Base-by-base conservation (phyloP, 495 filamentous ascomycete species). In the Schizothecium vesticola region DNA sequence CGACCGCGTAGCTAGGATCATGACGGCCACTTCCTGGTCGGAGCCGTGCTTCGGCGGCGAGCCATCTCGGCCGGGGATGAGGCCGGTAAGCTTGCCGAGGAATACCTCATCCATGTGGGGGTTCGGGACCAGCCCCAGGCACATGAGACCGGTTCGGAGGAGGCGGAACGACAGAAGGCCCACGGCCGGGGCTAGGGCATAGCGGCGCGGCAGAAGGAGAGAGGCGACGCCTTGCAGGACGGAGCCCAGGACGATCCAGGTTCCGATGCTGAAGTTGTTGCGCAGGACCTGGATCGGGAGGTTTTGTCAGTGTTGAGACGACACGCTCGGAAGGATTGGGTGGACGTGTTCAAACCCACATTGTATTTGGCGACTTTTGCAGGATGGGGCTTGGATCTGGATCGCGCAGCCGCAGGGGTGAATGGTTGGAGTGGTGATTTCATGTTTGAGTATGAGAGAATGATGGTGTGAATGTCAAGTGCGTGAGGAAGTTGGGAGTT, bases 261-360 rank as follows among this genome's bases (percentile, higher is more conserved):
- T 70, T 24, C 71, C 60, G 29, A 75, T 68, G 26, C 12, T 33
- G 33, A 69, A 83, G 51, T 77, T 63, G 36, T 80, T 80, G 36
- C 78, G 77, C 2, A 78, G 59, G 55, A 71, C 72, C 11, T 78
- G 8, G 43, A n/a, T 6, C 1, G 16, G 7, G 1, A 11, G 29
- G 29, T 6, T 1, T 19, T 43, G 13, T 43, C 36, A 43, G 13
- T 43, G 36, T 19, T 43, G 36, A 19, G 12, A 36, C 11, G 13
- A 36, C 33, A 43, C 8, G 1, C 29, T 28, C 29, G 8, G 29
- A 9, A 31, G 3, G 31, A 13, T 5, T n/a, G 36, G 36, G 0
- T 4, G 16, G 36, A 7, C 16, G 6, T 7, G 36, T n/a, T 6
- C 0, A 19, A 51, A 8, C 16, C 1, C 6, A 51, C 36, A 51